These are phyloP conservation scores for Agapanthus africanus DNA, from an alignment of 106 monocot species.

Conservation along the genomic window DNA sequence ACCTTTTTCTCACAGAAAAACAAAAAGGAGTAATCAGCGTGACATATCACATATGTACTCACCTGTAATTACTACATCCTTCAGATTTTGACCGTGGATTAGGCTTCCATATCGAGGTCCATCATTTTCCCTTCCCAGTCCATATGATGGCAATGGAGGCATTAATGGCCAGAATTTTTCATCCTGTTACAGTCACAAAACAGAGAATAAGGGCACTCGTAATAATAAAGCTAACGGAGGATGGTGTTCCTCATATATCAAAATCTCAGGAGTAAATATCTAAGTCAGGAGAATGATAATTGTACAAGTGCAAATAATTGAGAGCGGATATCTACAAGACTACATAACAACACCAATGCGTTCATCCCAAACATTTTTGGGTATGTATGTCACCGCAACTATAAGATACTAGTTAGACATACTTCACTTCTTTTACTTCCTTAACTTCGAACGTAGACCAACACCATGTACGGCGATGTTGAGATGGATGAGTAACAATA, in stretches of 20 bases:
- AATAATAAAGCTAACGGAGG: neutral
- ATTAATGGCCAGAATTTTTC: conserved; percentile 56
- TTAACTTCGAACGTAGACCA: neutral
- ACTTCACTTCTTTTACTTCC: neutral
- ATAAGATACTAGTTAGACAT: neutral
- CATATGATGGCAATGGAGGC: conserved; percentile 79
- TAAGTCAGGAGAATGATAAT: neutral
- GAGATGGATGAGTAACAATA: no score
- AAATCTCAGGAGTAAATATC: neutral
- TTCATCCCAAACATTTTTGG: neutral
- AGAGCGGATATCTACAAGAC: neutral
- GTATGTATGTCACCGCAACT: neutral
- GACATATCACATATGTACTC: neutral
- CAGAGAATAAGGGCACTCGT: neutral
- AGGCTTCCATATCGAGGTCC: conserved; percentile 85
- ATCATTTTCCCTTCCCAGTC: conserved; percentile 59
- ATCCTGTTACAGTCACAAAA: conserved; percentile 29
- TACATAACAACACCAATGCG: neutral
- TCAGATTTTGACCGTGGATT: conserved; percentile 76
- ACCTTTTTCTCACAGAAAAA: neutral
- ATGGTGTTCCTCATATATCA: neutral
- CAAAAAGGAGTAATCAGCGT: neutral
- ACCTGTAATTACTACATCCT: conserved; percentile 77
- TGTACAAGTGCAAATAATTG: neutral
- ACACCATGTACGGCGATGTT: no score